Conservation (phyloP, 352 stramenopile species). For the Phytophthora ohioensis region DNA sequence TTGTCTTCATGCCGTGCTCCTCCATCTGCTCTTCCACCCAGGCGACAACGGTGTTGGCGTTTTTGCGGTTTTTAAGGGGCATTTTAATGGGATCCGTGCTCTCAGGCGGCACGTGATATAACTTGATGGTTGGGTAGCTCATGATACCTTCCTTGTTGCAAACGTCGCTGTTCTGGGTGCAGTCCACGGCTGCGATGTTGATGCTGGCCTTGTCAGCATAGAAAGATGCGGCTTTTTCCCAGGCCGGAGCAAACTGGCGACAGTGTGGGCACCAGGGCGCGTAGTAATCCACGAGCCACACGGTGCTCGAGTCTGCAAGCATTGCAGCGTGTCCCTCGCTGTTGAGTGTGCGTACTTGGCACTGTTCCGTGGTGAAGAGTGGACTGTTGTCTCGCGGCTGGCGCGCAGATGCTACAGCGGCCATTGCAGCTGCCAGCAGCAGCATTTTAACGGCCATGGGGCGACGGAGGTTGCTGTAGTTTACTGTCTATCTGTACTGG, state of each 20-base stretch:
- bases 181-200: conserved; percentile 80
- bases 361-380: conserved; percentile 72
- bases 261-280: conserved; percentile 85
- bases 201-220: conserved; percentile 64
- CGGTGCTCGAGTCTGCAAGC: conserved; percentile 48
- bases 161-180: conserved; percentile 59
- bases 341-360: conserved; percentile 53
- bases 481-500: background rate
- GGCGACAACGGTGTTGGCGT: conserved; percentile 65
- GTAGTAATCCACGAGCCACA: conserved; percentile 88
- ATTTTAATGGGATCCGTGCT: conserved; percentile 48
- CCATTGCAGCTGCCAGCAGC: conserved; percentile 18
- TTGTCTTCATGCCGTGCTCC: conserved; percentile 56
- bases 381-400: conserved; percentile 49
- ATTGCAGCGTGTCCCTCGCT: conserved; percentile 48
- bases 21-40: conserved; percentile 73
- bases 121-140: conserved; percentile 71
- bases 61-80: conserved; percentile 44
- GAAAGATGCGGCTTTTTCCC: conserved; percentile 73
- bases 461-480: background rate
- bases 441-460: conserved; percentile 33
- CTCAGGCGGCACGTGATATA: conserved; percentile 68
- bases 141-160: conserved; percentile 72
- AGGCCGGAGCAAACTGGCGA: conserved; percentile 73
- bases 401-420: conserved; percentile 4